phyloP scores from a whole-genome alignment of 805 yeast species.

The Candida schatavii region DNA sequence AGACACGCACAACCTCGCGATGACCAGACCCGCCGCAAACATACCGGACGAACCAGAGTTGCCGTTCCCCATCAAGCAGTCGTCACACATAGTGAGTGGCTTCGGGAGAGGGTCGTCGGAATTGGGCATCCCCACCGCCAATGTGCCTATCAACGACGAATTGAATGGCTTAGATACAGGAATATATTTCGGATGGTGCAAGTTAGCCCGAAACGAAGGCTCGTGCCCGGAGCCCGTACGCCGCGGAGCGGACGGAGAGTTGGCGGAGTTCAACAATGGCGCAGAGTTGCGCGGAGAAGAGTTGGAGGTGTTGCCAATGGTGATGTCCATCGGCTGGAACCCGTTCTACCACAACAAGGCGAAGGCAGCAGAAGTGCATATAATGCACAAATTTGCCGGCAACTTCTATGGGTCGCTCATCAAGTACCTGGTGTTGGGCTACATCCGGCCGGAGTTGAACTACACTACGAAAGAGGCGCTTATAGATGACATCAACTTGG shows the following conservation, averaged over 20 bases:
- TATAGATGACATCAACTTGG: slow-evolving; percentile 78
- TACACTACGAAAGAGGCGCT: slow-evolving; percentile 83
- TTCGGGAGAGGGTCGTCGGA: slow-evolving; percentile 95
- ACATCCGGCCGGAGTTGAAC: slow-evolving; percentile 85
- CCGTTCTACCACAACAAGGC: slow-evolving; percentile 81
- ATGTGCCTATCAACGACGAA: slow-evolving; percentile 60
- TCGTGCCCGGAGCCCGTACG: slow-evolving; percentile 8
- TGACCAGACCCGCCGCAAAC: slow-evolving; percentile 45
- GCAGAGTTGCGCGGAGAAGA: slow-evolving; percentile 39
- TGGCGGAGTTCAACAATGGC: slow-evolving; percentile 60
- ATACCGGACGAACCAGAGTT: slow-evolving; percentile 40
- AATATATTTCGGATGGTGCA: slow-evolving; percentile 84
- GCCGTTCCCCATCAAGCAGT: slow-evolving; percentile 48
- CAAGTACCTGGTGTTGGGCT: slow-evolving; percentile 73
- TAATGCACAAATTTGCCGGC: slow-evolving; percentile 65
- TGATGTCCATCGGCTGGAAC: slow-evolving; percentile 94
- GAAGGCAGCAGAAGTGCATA: slow-evolving; percentile 85
- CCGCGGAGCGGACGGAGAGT: slow-evolving; percentile 21
- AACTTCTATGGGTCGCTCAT: slow-evolving; percentile 83
- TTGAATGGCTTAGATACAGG: slow-evolving; percentile 60
- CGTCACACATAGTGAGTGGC: slow-evolving; percentile 64
- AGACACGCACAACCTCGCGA: slow-evolving; percentile 6
- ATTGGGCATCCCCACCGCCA: slow-evolving; percentile 94
- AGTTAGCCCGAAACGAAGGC: slow-evolving; percentile 18
- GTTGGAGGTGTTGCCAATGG: slow-evolving; percentile 70